These are phyloP conservation scores for Albophoma yamanashiensis DNA, from an alignment of 2,329 filamentous ascomycete species.

Conservation along the genomic window DNA sequence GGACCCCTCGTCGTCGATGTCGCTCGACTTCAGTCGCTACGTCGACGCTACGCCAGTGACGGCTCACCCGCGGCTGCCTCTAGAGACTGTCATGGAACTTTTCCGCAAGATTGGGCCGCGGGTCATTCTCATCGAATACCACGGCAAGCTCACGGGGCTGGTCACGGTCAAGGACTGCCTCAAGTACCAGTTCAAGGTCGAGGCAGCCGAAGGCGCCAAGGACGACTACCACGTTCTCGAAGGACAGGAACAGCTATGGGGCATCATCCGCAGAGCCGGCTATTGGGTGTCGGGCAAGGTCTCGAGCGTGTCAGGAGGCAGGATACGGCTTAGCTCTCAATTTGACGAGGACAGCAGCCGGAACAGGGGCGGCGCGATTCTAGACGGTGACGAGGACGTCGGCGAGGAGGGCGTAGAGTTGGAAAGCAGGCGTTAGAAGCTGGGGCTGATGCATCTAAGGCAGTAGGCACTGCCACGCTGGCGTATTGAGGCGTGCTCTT, in stretches of 20 bases:
- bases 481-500: background rate
- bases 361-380: conserved; percentile 34
- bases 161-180: conserved; percentile 96
- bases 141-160: conserved; percentile 70
- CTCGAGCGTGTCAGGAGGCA: conserved; percentile 40
- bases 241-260: conserved; percentile 57
- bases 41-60: conserved; percentile 84
- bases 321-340: conserved; percentile 38
- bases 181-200: conserved; percentile 94
- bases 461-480: background rate
- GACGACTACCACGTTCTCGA: conserved; percentile 45
- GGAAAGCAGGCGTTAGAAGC: conserved; percentile 20
- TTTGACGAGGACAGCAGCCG: conserved; percentile 22
- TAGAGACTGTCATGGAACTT: conserved; percentile 97
- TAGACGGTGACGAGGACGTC: conserved; percentile 31
- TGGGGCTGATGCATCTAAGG: background rate
- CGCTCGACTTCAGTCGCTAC: conserved; percentile 74
- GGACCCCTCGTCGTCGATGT: conserved; percentile 43
- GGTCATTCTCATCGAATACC: conserved; percentile 86
- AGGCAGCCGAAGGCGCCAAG: conserved; percentile 67
- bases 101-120: conserved; percentile 97
- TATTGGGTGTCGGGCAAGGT: conserved; percentile 50
- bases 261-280: conserved; percentile 37
- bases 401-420: conserved; percentile 32
- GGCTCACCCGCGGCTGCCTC: conserved; percentile 78